Conservation (phyloP, 768 basidiomycete genomes). For the Tricholomella constricta region DNA sequence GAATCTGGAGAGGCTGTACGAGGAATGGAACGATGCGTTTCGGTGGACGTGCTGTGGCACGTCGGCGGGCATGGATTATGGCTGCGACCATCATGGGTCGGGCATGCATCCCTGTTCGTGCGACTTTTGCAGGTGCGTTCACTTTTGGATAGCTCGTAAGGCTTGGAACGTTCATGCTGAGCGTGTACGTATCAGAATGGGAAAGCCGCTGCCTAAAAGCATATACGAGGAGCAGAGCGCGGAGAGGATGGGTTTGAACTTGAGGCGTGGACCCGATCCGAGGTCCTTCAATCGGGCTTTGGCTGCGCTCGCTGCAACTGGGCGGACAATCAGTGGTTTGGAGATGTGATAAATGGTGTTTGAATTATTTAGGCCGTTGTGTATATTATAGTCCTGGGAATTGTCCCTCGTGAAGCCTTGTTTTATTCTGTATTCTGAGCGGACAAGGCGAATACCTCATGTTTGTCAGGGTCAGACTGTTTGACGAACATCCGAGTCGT, state of each 20-base stretch:
- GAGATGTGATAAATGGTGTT: conserved; percentile 19
- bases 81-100: conserved; percentile 42
- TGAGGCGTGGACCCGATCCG: conserved; percentile 35
- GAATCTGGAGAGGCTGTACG: conserved; percentile 28
- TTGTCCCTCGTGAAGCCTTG: too few species aligned
- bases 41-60: conserved; percentile 43
- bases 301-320: conserved; percentile 21
- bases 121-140: conserved; percentile 37
- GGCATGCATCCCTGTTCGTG: conserved; percentile 37
- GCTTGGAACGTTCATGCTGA: neutral
- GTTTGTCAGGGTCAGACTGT: too few species aligned
- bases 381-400: too few species aligned
- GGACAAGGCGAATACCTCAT: too few species aligned
- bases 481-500: too few species aligned
- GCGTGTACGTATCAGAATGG: conserved; percentile 26
- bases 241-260: conserved; percentile 30
- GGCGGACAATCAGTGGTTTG: conserved; percentile 26
- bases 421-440: too few species aligned
- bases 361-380: too few species aligned
- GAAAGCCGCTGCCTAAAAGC: conserved; percentile 30
- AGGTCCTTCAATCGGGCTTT: conserved; percentile 28
- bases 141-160: neutral
- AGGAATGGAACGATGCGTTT: conserved; percentile 33
- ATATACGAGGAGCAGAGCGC: conserved; percentile 31
- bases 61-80: conserved; percentile 32